phyloP scores from a whole-genome alignment of 1,284 basidiomycete species.

The Melampsora medusae region DNA sequence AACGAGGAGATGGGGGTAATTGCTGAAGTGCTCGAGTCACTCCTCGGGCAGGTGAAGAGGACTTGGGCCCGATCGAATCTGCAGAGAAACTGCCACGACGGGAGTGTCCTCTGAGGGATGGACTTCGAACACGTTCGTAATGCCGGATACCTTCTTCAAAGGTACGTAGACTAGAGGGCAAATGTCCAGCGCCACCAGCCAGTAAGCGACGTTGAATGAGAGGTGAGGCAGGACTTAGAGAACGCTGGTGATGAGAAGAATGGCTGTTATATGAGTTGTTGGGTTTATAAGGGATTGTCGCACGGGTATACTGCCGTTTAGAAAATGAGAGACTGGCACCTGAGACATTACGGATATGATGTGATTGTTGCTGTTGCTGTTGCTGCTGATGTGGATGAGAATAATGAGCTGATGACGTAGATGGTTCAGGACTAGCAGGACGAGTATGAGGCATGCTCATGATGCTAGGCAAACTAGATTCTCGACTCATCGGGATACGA shows the following conservation, averaged over 20 bases:
- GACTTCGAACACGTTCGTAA: slow-evolving; percentile 40
- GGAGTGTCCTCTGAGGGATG: slow-evolving; percentile 37
- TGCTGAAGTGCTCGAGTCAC: neutral
- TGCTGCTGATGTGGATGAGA: slow-evolving; percentile 2
- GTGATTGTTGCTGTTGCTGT: no score
- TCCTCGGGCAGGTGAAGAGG: neutral
- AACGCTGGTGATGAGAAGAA: neutral
- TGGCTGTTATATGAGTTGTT: neutral
- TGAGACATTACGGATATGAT: neutral
- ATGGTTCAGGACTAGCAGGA: slow-evolving; percentile 31
- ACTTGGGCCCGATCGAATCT: slow-evolving; percentile 5
- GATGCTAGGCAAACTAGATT: slow-evolving; percentile 41
- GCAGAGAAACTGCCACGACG: slow-evolving; percentile 17
- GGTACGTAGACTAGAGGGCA: slow-evolving; percentile 22
- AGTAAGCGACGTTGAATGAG: slow-evolving; percentile 19
- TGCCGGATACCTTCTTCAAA: slow-evolving; percentile 41
- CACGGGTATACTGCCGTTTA: slow-evolving; percentile 2
- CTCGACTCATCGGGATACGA: slow-evolving; percentile 28
- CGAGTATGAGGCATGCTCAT: slow-evolving; percentile 43
- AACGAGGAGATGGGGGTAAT: neutral
- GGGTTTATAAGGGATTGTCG: neutral
- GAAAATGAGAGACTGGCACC: neutral
- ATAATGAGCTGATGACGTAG: neutral
- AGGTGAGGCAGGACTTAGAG: slow-evolving; percentile 15
- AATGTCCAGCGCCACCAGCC: slow-evolving; percentile 7